Evolutionary conservation across 202 grass and related monocot genomes (phyloP).

Genomic region (Zoysia matrella): DNA sequence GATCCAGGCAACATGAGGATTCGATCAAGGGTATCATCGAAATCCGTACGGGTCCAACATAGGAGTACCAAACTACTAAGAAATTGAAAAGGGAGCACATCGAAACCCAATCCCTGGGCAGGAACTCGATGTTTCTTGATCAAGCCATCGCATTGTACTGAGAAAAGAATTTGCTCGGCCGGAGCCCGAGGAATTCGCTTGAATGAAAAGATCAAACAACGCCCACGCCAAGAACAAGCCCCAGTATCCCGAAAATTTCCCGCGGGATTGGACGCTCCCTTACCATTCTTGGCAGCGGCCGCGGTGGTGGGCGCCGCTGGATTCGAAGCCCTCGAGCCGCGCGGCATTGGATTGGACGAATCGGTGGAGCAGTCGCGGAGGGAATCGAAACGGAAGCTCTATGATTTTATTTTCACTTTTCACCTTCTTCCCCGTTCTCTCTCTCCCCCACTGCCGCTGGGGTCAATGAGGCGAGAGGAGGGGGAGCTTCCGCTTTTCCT

Average conservation of each 20-base stretch:
- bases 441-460: neutral
- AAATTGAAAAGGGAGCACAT: neutral
- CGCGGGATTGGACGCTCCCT: slow-evolving; percentile 8
- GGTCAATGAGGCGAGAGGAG: neutral
- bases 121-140: neutral
- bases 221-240: neutral
- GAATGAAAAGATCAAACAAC: neutral
- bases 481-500: too few species aligned
- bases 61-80: neutral
- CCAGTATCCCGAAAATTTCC: slow-evolving; percentile 13
- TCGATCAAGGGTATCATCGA: slow-evolving; percentile 10
- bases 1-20: slow-evolving; percentile 17
- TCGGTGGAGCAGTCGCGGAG: slow-evolving; percentile 25
- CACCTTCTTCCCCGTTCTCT: neutral
- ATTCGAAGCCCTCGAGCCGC: neutral
- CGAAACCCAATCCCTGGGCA: slow-evolving; percentile 10
- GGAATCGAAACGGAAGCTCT: slow-evolving; percentile 37
- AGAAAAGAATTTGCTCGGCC: neutral
- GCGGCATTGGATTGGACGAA: slow-evolving; percentile 54
- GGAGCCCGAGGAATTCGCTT: neutral
- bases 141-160: slow-evolving; percentile 31
- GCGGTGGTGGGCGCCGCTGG: too few species aligned
- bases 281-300: slow-evolving; percentile 29
- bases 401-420: slow-evolving; percentile 2
- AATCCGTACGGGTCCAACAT: neutral